A percentile compares a stretch with the other conserved stretches of the same genome.
phyloP scores from a whole-genome alignment of 2,329 filamentous ascomycete genomes.

The Apiospora rasikravindrae region DNA sequence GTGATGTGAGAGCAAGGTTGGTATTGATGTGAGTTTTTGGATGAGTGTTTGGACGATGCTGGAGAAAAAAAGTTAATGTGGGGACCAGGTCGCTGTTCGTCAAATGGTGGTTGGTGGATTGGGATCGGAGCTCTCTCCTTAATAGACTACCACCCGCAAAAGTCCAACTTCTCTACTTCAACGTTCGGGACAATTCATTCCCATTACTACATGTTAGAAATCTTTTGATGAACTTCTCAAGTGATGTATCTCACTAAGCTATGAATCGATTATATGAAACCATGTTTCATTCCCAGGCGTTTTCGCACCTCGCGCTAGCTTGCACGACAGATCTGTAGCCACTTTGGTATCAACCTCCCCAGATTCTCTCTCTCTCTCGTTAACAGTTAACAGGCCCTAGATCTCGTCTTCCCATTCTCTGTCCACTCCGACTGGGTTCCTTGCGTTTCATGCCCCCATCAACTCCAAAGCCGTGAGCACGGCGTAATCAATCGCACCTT shows the following conservation, averaged over 20 bases:
- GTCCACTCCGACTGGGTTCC: neutral
- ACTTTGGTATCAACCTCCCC: no score
- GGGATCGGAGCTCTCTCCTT: neutral
- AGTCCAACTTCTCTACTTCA: neutral
- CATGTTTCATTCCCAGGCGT: no score
- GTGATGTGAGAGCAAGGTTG: neutral
- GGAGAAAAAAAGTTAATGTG: slow-evolving; percentile 5
- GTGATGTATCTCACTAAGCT: neutral
- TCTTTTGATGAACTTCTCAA: neutral
- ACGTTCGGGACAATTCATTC: neutral
- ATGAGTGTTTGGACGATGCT: neutral
- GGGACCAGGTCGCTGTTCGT: neutral
- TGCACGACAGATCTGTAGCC: no score
- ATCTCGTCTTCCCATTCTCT: no score
- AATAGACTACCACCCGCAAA: neutral
- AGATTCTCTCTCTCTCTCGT: no score
- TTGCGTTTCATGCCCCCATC: neutral
- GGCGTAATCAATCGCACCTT: neutral
- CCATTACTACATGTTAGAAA: neutral
- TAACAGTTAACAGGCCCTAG: no score
- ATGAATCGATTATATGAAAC: no score
- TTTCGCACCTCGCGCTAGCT: no score
- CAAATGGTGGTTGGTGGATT: neutral
- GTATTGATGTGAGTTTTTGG: neutral
- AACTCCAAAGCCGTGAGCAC: neutral